Base-by-base conservation (phyloP, 2,329 filamentous ascomycete species). In the Seiridium cupressi region DNA sequence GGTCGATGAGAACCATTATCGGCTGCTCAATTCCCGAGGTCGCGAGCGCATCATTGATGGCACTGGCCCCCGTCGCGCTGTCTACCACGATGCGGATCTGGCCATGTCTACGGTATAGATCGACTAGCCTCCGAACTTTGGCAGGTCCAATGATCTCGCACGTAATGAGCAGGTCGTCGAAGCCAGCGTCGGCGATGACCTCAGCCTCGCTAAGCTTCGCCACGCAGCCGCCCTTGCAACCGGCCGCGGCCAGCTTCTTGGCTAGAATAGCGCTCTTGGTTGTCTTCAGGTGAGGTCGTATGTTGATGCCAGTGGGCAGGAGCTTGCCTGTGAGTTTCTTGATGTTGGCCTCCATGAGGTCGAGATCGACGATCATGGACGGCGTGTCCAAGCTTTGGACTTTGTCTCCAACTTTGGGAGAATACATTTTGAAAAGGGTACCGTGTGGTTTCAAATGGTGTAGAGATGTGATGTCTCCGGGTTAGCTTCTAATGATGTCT, bases 281-380 rank as follows among this genome's bases (percentile, higher is more conserved):
- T 4, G 81, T 84, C 64, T 84, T 84, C n/a, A 81, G 74, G 58
- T 84, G 81, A 0, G 81, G 81, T 2, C 81, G 77, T 62, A 83
- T 78, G 58, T 71, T 68, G 31, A 77, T 64, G 0, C 79, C 79
- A 0, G 78, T 79, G 5, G 81, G 79, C 0, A 80, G 71, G 0
- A 84, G 76, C 6, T 69, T 72, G 10, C 67, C 65, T 68, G 83
- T 76, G 9, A 84, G 73, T 40, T 77, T 80, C 9, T 71, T 62
- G 63, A 84, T 79, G 68, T 84, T 84, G 63, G 70, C 63, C 60
- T 84, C 80, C 78, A 83, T 81, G 3, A 81, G 68, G 59, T 80
- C 76, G 8, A 84, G 75, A 56, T 84, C 77, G 51, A 83, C 81
- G 49, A 84, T 76, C 81, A 84, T 84, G 57, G 81, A 83, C 1